Evolutionary conservation across 345 rosid species (phyloP), one percentile per base, ranked within the genome.

Genomic region (Sapria himalayana): DNA sequence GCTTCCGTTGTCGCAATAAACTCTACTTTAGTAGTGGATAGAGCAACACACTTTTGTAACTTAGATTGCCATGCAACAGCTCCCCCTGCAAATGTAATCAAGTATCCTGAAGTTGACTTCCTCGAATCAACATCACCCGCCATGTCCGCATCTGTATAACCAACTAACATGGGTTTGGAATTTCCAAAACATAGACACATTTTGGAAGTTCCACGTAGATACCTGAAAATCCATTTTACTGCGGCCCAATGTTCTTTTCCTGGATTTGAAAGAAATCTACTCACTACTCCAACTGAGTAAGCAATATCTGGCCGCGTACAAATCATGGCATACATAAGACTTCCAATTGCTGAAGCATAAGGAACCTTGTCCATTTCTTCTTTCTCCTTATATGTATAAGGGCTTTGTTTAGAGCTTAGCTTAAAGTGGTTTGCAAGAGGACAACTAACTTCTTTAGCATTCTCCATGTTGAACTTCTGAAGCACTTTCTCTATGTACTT

Each of bases 301-400:
- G 46, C 29, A 21, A 41, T 41, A 22, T 20, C 31, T 5, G 3
- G 19, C 8, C 43, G 16, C 3, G 22, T 47, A 14, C 33, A 47
- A 13, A 17, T 25, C 12, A 27, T 24, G 22, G 20, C 11, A 2
- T 23, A 47, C 32, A 47, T 36, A 9, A 37, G 25, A 5, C 24
- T 12, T 23, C 43, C 21, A 14, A 37, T 17, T 1, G 4, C 51
- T n/a, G 7, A 23, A 13, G 42, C 33, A 16, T 37, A 47, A 6
- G 43, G 22, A 12, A 47, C 43, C 17, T 37, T 23, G 12, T 36
- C n/a, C 43, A 36, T 37, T 15, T 47, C 51, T 39, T 39, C 53
- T 23, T 2, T 45, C 0, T 49, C 54, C 2, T 0, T 29, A 20
- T 49, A 31, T 19, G 9, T 27, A 9, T 21, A 12, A 39, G 46